These are phyloP conservation scores for Rutidosis leptorrhynchoides DNA, from an alignment of 129 eudicot genomes.

Conservation along the genomic window DNA sequence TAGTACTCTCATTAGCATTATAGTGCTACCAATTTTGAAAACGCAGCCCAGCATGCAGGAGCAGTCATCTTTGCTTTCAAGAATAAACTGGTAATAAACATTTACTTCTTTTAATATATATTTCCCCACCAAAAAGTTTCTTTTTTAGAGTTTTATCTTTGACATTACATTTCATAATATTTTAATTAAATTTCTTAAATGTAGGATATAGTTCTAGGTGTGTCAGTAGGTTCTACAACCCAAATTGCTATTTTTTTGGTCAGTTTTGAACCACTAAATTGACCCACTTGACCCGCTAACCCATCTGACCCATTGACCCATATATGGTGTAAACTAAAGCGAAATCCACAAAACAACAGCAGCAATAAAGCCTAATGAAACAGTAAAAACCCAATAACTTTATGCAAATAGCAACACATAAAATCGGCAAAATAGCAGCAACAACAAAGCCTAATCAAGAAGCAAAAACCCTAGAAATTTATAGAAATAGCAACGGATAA, in stretches of 20 bases:
- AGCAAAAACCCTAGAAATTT: too few relatives aligned
- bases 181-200: neutral
- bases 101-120: neutral
- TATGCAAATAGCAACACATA: too few relatives aligned
- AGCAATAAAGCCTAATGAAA: too few relatives aligned
- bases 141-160: neutral
- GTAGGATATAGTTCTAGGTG: slow-evolving; percentile 85
- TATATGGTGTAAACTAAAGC: too few relatives aligned
- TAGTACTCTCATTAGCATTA: slow-evolving; percentile 58
- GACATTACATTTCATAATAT: neutral
- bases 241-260: slow-evolving; percentile 92
- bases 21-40: slow-evolving; percentile 80
- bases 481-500: too few relatives aligned
- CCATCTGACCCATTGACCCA: too few relatives aligned
- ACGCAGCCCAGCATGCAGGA: slow-evolving; percentile 97
- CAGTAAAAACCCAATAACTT: too few relatives aligned
- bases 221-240: slow-evolving; percentile 93
- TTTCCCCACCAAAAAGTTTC: neutral
- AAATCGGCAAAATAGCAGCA: too few relatives aligned
- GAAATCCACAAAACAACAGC: too few relatives aligned
- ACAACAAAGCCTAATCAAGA: too few relatives aligned
- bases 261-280: too few relatives aligned
- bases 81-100: slow-evolving; percentile 64
- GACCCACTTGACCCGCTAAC: too few relatives aligned
- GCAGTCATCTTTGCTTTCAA: slow-evolving; percentile 86